Evolutionary conservation across 2,329 filamentous ascomycete genomes (phyloP).

Genomic region (Colletotrichum australisinense): DNA sequence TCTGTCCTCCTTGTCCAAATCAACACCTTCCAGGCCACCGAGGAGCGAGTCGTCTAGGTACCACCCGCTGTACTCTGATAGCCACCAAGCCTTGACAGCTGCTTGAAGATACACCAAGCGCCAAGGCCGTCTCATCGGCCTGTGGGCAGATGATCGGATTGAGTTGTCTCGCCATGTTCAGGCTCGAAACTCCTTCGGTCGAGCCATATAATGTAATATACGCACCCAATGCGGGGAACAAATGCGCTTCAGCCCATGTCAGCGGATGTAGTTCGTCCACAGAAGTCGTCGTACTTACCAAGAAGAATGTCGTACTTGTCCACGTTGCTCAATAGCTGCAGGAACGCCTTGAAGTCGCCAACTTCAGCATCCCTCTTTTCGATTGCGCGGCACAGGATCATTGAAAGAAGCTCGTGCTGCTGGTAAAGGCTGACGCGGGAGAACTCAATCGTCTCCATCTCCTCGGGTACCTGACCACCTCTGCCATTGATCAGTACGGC

Average conservation of each 20-base stretch:
- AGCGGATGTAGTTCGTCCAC: neutral
- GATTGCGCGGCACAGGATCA: constrained; percentile 83
- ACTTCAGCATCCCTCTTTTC: constrained; percentile 78
- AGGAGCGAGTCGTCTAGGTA: constrained; percentile 76
- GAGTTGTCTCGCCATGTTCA: constrained; percentile 77
- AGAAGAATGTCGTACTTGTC: constrained; percentile 80
- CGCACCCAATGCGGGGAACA: constrained; percentile 82
- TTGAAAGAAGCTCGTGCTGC: constrained; percentile 89
- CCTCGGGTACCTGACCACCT: constrained; percentile 64
- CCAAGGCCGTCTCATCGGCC: constrained; percentile 76
- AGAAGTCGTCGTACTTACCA: constrained; percentile 48
- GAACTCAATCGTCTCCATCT: constrained; percentile 82
- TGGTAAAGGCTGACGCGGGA: constrained; percentile 83
- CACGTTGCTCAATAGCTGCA: constrained; percentile 74
- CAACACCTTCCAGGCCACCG: constrained; percentile 57
- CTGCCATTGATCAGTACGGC: constrained; percentile 77
- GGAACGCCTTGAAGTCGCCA: constrained; percentile 79
- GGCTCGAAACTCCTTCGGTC: constrained; percentile 74
- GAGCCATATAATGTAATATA: constrained; percentile 85
- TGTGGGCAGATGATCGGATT: constrained; percentile 75
- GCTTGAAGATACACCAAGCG: constrained; percentile 80
- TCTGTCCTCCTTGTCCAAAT: constrained; percentile 76
- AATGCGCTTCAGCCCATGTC: constrained; percentile 70
- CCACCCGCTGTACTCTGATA: constrained; percentile 92
- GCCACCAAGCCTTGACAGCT: constrained; percentile 85